phyloP scores from a whole-genome alignment of 2,329 filamentous ascomycete species.

The Botrytis tulipae region DNA sequence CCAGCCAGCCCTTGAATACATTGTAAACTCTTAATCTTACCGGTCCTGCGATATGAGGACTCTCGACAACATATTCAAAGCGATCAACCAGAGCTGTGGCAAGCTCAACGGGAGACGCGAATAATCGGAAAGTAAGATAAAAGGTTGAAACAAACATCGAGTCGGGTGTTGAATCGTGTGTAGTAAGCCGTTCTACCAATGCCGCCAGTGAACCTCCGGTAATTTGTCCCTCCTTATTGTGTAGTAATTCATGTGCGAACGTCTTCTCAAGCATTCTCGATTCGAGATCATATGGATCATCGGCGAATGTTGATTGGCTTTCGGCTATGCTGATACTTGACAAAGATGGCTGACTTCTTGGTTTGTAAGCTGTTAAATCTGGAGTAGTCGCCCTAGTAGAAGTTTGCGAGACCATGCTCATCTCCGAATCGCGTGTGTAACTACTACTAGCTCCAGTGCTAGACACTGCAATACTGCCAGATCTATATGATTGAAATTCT shows the following conservation, averaged over 20 bases:
- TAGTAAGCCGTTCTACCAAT: constrained; percentile 89
- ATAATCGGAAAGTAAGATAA: constrained; percentile 92
- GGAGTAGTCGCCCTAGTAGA: constrained; percentile 89
- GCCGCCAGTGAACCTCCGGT: constrained; percentile 87
- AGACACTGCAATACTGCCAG: constrained; percentile 70
- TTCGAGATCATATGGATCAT: constrained; percentile 78
- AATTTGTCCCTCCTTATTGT: constrained; percentile 94
- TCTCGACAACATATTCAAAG: constrained; percentile 87
- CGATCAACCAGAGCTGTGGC: constrained; percentile 82
- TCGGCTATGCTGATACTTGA: constrained; percentile 67
- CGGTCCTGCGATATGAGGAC: constrained; percentile 69
- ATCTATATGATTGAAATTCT: constrained; percentile 55
- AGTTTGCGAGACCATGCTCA: constrained; percentile 73
- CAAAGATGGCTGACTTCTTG: constrained; percentile 55
- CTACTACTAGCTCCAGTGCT: constrained; percentile 78
- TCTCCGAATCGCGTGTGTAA: constrained; percentile 75
- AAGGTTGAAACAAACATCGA: constrained; percentile 90
- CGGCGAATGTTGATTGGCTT: constrained; percentile 62
- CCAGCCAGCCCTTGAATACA: constrained; percentile 94
- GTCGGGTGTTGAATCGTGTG: constrained; percentile 89
- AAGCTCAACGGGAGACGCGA: constrained; percentile 77
- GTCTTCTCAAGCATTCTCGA: constrained; percentile 86
- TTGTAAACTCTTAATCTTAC: constrained; percentile 93
- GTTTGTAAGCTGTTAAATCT: constrained; percentile 48
- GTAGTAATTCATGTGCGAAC: constrained; percentile 84